Percentiles rank a stretch among this genome's conserved stretches.
These are phyloP conservation scores for Coemansia aciculifera DNA, from an alignment of 192 early-diverging fungal genomes.

Conservation along the genomic window DNA sequence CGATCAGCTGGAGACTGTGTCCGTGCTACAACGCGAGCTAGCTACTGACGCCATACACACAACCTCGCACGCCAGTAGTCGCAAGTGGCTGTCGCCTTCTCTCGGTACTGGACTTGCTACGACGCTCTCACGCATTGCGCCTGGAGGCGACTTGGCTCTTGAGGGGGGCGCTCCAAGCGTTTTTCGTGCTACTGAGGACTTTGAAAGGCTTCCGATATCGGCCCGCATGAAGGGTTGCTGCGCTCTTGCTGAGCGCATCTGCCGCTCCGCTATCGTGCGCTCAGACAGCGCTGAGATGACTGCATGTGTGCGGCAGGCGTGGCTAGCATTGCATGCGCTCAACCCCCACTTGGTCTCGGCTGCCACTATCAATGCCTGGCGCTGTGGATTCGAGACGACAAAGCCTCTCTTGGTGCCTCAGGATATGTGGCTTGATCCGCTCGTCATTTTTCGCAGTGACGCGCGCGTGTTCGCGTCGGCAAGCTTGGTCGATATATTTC, in stretches of 20 bases:
- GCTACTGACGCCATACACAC: neutral
- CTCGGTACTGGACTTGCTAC: neutral
- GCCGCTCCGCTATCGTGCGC: slow-evolving; percentile 16
- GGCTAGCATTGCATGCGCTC: slow-evolving; percentile 37
- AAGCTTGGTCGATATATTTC: slow-evolving; percentile 33
- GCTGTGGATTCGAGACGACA: slow-evolving; percentile 17
- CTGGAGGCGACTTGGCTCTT: neutral
- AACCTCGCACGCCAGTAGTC: neutral
- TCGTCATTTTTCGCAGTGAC: slow-evolving; percentile 60
- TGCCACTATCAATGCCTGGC: slow-evolving; percentile 39
- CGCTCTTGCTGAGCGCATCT: slow-evolving; percentile 26
- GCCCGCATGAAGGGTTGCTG: slow-evolving; percentile 40
- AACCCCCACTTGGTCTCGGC: slow-evolving; percentile 43
- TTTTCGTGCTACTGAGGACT: slow-evolving; percentile 22
- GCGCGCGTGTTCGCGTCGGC: slow-evolving; percentile 57
- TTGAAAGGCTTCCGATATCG: slow-evolving; percentile 21
- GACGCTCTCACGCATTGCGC: neutral
- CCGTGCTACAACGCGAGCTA: slow-evolving; percentile 40
- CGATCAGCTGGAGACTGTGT: slow-evolving; percentile 45
- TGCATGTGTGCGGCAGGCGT: slow-evolving; percentile 35
- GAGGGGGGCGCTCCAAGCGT: neutral
- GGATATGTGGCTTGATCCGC: slow-evolving; percentile 60
- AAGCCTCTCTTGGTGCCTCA: slow-evolving; percentile 40
- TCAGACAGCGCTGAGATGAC: slow-evolving; percentile 16
- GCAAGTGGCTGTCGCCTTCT: neutral